phyloP scores from a whole-genome alignment of 1,284 basidiomycete species.

The Rhodotorula sp. region DNA sequence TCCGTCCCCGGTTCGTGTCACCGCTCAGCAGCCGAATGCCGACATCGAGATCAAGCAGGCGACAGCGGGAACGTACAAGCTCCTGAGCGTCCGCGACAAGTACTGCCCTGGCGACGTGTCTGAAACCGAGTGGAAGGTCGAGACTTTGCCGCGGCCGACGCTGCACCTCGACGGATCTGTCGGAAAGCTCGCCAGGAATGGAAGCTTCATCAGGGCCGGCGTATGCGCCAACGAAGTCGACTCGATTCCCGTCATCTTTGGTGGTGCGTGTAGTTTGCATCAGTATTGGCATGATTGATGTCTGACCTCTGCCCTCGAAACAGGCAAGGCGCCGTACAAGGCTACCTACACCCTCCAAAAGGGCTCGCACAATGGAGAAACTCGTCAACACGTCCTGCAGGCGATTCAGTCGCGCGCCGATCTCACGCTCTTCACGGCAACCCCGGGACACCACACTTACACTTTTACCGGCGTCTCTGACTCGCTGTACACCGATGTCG shows the following conservation, averaged over 20 bases:
- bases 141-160: conserved; percentile 69
- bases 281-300: conserved; percentile 5
- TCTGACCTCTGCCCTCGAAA: not conserved
- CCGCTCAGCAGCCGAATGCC: conserved; percentile 27
- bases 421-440: conserved; percentile 63
- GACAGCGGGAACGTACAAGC: conserved; percentile 64
- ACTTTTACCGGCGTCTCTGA: conserved; percentile 85
- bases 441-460: conserved; percentile 79
- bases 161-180: conserved; percentile 45
- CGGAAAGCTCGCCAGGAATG: conserved; percentile 60
- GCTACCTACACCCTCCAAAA: conserved; percentile 39
- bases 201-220: conserved; percentile 65
- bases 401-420: conserved; percentile 43
- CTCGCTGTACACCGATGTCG: conserved; percentile 64
- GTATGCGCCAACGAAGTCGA: conserved; percentile 79
- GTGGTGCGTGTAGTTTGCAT: conserved; percentile 52
- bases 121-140: conserved; percentile 64
- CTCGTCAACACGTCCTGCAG: conserved; percentile 10
- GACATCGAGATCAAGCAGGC: conserved; percentile 51
- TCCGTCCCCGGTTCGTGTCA: conserved; percentile 7
- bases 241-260: conserved; percentile 74
- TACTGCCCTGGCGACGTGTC: conserved; percentile 77
- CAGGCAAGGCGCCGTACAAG: conserved; percentile 41
- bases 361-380: conserved; percentile 28
- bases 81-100: conserved; percentile 71